These are phyloP conservation scores for Withania somnifera DNA, from an alignment of 305 asterid species.

Conservation along the genomic window DNA sequence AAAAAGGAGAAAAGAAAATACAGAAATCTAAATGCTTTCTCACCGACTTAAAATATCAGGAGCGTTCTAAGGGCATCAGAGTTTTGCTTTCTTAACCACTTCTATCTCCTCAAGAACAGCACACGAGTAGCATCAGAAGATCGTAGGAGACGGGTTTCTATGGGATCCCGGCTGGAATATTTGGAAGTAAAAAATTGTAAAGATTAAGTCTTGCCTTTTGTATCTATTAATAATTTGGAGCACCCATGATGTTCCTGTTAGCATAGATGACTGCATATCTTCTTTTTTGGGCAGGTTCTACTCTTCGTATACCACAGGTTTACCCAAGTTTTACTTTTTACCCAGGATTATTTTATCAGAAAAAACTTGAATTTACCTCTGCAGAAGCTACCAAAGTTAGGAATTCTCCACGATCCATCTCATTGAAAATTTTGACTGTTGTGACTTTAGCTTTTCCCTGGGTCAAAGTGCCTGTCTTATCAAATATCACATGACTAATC, in stretches of 20 bases:
- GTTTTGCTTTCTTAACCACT: not conserved
- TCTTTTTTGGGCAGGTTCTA: not conserved
- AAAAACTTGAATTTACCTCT: slow-evolving; percentile 46
- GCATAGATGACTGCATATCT: not conserved
- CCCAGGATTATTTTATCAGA: not conserved
- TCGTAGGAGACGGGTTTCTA: not conserved
- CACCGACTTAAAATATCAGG: not conserved
- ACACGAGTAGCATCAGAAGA: not conserved
- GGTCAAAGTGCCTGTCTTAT: slow-evolving; percentile 94
- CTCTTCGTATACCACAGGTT: not conserved
- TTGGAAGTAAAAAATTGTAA: not conserved
- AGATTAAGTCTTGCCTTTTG: not conserved
- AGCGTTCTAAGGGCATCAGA: not conserved
- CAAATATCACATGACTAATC: slow-evolving; percentile 76
- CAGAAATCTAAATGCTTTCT: not conserved
- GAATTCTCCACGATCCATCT: slow-evolving; percentile 90
- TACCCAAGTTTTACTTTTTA: not conserved
- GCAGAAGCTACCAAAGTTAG: slow-evolving; percentile 96
- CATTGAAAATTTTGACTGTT: slow-evolving; percentile 60
- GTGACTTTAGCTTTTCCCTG: slow-evolving; percentile 97
- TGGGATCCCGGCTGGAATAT: not conserved
- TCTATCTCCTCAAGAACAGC: not conserved
- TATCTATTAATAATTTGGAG: not conserved
- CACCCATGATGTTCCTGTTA: not conserved
- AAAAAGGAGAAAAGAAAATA: not conserved